Conservation (phyloP, 2,329 filamentous ascomycete genomes). For the Paraphaeosphaeria minitans region DNA sequence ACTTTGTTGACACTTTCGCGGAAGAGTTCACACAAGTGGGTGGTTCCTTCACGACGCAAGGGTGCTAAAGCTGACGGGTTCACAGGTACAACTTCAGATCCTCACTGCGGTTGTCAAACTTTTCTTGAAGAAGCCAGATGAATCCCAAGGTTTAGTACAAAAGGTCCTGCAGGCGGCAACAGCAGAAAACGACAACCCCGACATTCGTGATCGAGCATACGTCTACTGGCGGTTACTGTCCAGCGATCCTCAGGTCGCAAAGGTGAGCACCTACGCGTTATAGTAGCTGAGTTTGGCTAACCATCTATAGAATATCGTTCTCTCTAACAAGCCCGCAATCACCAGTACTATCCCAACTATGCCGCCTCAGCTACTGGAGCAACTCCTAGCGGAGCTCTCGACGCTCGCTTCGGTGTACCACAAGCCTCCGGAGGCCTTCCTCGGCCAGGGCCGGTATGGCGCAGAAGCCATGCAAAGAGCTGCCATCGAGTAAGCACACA, state of each 20-base stretch:
- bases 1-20: slow-evolving; percentile 92
- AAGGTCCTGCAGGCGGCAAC: slow-evolving; percentile 93
- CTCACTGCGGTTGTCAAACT: slow-evolving; percentile 96
- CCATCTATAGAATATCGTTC: slow-evolving; percentile 71
- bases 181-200: slow-evolving; percentile 94
- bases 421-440: slow-evolving; percentile 97
- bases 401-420: slow-evolving; percentile 97
- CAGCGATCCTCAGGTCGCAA: slow-evolving; percentile 86
- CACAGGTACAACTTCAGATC: slow-evolving; percentile 93
- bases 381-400: slow-evolving; percentile 88
- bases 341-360: slow-evolving; percentile 91
- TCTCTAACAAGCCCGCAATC: slow-evolving; percentile 94
- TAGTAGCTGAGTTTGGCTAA: slow-evolving; percentile 11
- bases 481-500: slow-evolving; percentile 73
- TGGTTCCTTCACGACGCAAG: slow-evolving; percentile 7
- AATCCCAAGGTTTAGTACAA: slow-evolving; percentile 87
- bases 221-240: slow-evolving; percentile 98
- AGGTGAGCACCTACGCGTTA: slow-evolving; percentile 57
- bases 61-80: slow-evolving; percentile 35
- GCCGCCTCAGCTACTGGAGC: slow-evolving; percentile 80
- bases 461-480: slow-evolving; percentile 93
- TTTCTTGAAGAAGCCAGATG: slow-evolving; percentile 94
- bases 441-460: slow-evolving; percentile 91
- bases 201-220: slow-evolving; percentile 95
- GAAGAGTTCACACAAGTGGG: slow-evolving; percentile 93